Evolutionary conservation across 805 yeast genomes (phyloP).

Genomic region (Hanseniaspora opuntiae): DNA sequence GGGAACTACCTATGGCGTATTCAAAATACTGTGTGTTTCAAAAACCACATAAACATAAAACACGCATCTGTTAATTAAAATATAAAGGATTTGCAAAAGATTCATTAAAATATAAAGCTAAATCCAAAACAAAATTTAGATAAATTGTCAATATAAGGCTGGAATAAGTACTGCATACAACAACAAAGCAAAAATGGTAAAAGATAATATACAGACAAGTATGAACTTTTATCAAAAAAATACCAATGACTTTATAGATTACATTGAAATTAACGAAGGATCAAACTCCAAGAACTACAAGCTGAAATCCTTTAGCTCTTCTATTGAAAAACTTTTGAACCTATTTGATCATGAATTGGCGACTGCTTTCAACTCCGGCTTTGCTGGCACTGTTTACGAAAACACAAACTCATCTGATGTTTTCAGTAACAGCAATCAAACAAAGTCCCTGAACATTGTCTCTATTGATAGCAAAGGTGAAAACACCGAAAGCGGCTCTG

Average conservation of each 20-base stretch:
- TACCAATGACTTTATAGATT: neutral
- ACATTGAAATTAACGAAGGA: neutral
- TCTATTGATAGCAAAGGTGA: neutral
- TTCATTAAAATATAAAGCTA: no score
- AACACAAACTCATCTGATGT: neutral
- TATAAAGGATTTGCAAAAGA: no score
- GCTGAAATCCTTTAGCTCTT: conserved; percentile 55
- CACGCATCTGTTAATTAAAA: no score
- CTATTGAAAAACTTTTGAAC: conserved; percentile 57
- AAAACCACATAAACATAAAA: no score
- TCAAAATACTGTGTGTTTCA: no score
- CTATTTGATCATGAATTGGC: conserved; percentile 31
- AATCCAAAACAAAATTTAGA: no score
- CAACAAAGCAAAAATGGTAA: neutral
- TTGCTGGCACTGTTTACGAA: neutral
- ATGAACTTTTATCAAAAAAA: neutral
- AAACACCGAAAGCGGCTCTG: conserved; percentile 33
- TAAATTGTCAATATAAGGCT: no score
- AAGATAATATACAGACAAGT: neutral
- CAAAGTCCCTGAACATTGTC: neutral
- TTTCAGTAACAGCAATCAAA: neutral
- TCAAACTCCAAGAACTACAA: conserved; percentile 30
- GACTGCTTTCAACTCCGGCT: neutral
- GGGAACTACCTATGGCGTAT: no score
- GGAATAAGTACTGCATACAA: no score